phyloP scores from a whole-genome alignment of 1,139 yeast species.

The Taphrina sp. region DNA sequence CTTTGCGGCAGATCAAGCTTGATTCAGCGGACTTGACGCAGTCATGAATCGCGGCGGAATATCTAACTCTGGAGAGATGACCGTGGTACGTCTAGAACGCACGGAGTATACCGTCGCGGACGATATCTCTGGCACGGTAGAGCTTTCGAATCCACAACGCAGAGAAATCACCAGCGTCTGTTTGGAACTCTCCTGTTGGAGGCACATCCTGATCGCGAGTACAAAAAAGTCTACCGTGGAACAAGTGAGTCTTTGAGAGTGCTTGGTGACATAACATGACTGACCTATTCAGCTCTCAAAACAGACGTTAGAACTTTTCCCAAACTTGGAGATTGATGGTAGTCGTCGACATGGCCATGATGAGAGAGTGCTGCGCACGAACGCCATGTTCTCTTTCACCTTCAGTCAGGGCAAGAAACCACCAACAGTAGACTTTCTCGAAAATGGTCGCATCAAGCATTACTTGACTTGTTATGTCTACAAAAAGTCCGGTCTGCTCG shows the following conservation, averaged over 20 bases:
- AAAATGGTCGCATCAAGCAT: conserved; percentile 28
- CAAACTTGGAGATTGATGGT: conserved; percentile 10
- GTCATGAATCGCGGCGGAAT: conserved; percentile 11
- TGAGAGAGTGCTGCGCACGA: conserved; percentile 10
- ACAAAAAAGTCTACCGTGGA: conserved; percentile 22
- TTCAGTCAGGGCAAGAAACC: conserved; percentile 12
- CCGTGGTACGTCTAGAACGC: conserved; percentile 12
- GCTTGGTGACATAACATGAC: no score
- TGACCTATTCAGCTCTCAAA: conserved; percentile 1
- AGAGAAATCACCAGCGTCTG: conserved; percentile 22
- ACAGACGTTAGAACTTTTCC: conserved; percentile 26
- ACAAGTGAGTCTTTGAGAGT: no score
- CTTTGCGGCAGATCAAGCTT: no score
- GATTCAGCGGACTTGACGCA: no score
- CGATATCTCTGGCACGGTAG: conserved; percentile 27
- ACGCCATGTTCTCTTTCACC: conserved; percentile 29
- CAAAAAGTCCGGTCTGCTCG: conserved; percentile 18
- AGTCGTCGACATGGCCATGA: conserved; percentile 22
- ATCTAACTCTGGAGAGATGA: conserved; percentile 19
- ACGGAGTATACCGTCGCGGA: conserved; percentile 8
- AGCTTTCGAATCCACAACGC: conserved; percentile 17
- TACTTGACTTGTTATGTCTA: conserved; percentile 28
- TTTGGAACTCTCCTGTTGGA: conserved; percentile 26
- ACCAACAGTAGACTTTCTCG: conserved; percentile 27
- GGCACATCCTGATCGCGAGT: conserved; percentile 12